Conservation (phyloP, 768 basidiomycete species). For the Mycena indigotica region DNA sequence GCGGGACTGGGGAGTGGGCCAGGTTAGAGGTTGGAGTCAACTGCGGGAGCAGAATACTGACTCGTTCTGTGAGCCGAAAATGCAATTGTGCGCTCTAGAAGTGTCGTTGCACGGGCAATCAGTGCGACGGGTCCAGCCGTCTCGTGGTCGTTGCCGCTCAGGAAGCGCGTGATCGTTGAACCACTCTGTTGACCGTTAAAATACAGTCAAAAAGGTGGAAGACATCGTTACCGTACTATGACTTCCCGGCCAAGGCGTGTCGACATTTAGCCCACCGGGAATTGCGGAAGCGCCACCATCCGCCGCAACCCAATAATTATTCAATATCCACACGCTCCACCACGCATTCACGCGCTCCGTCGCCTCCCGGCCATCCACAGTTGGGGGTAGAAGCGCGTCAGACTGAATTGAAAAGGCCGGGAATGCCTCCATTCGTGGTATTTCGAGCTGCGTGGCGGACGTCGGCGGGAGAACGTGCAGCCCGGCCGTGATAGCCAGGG, state of each 20-base stretch:
- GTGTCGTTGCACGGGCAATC: constrained; percentile 8
- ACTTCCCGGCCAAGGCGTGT: constrained; percentile 41
- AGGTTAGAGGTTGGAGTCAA: background rate
- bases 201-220: background rate
- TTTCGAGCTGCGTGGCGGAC: background rate
- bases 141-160: background rate
- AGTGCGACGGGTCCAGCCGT: background rate
- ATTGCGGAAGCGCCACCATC: constrained; percentile 26
- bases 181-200: background rate
- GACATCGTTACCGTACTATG: constrained; percentile 8
- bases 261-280: constrained; percentile 27
- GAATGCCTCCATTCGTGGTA: no score
- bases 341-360: constrained; percentile 38
- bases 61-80: constrained; percentile 20
- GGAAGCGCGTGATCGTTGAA: background rate
- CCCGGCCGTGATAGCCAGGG: constrained; percentile 27
- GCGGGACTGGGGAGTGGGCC: background rate
- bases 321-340: constrained; percentile 37
- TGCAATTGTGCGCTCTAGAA: constrained; percentile 27
- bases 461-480: constrained; percentile 23
- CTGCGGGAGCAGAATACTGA: constrained; percentile 6
- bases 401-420: background rate
- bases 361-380: constrained; percentile 32
- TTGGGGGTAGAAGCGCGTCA: constrained; percentile 22
- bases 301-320: constrained; percentile 33